Base-by-base conservation (phyloP, 2,329 filamentous ascomycete species). In the Blastomyces gilchristii region DNA sequence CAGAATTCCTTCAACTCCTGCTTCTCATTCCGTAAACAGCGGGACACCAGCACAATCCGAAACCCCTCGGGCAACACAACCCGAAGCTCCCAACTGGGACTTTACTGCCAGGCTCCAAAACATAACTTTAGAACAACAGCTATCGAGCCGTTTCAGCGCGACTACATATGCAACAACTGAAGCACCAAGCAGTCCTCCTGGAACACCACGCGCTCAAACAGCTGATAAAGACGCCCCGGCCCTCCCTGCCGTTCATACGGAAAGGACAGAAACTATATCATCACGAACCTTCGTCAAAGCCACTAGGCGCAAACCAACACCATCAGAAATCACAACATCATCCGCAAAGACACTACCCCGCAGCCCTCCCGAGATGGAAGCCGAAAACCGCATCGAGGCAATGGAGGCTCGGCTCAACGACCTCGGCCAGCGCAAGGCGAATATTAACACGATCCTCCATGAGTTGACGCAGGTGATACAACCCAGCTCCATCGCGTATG, bases 401-500 rank as follows among this genome's bases (percentile, higher is more conserved):
- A 80, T 94, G 31, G 84, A 88, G 69, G 84, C 86, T 4, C 83
- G 85, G 69, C 82, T 89, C 39, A 80, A 85, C 52, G 81, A 83
- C 58, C 81, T 94, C 8, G 79, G 80, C 0, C 85, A 88, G 70
- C 84, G 89, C 54, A 84, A 87, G 62, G 79, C 82, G 65, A 93
- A 92, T 75, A 84, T 93, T 70, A 82, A 84, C 71, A 85, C 81
- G 31, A 85, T 87, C 65, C 89, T 94, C 71, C 80, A 83, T 66
- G 88, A 93, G 73, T 86, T 93, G 80, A 90, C 86, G 64, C 85
- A 90, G 72, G 81, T 91, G 64, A 88, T 91, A 80, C 88, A 88
- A 50, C 85, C 82, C 45, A 85, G 83, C 66, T 79, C 90, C 49
- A 78, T 89, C 70, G 83, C 85, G 39, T 87, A 86, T 68, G 81